Percentiles rank a stretch among this genome's conserved stretches.
phyloP scores from a whole-genome alignment of 495 filamentous ascomycete species.

The Penicillium lagena region DNA sequence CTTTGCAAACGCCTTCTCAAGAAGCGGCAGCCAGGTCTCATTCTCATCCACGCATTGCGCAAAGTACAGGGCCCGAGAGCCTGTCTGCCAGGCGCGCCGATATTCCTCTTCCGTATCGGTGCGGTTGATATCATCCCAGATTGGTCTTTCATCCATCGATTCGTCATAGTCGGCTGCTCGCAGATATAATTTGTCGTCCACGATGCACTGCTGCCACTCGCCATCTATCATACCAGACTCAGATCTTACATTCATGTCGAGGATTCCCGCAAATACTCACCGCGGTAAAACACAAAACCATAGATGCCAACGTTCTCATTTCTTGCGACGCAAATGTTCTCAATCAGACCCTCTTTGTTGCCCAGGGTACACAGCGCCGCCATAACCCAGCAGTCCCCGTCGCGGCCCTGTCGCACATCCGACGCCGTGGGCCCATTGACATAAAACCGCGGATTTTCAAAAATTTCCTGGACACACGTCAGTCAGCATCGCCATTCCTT shows the following conservation, averaged over 20 bases:
- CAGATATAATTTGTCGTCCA: constrained; percentile 82
- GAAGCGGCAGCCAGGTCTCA: constrained; percentile 89
- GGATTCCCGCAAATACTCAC: constrained; percentile 24
- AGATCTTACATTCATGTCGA: neutral
- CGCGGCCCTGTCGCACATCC: constrained; percentile 71
- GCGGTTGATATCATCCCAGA: constrained; percentile 68
- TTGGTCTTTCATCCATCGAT: constrained; percentile 52
- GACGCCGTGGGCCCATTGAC: constrained; percentile 77
- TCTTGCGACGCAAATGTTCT: constrained; percentile 74
- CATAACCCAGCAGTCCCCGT: constrained; percentile 91
- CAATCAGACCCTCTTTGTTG: constrained; percentile 72
- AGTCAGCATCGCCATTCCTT: no score
- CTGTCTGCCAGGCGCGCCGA: constrained; percentile 65
- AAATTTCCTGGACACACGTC: constrained; percentile 58
- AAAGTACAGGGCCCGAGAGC: constrained; percentile 75
- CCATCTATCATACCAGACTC: constrained; percentile 50
- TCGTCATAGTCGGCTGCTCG: constrained; percentile 81
- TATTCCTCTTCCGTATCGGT: constrained; percentile 74
- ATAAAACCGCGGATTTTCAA: constrained; percentile 80
- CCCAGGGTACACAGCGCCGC: constrained; percentile 78
- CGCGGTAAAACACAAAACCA: constrained; percentile 87
- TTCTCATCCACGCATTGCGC: constrained; percentile 78
- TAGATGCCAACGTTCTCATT: constrained; percentile 84
- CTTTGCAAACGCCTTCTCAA: constrained; percentile 96
- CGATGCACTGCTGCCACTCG: constrained; percentile 85